Evolutionary conservation across 2,329 filamentous ascomycete genomes (phyloP), one percentile per base, ranked within the genome.

Genomic region (Alternaria viburni): DNA sequence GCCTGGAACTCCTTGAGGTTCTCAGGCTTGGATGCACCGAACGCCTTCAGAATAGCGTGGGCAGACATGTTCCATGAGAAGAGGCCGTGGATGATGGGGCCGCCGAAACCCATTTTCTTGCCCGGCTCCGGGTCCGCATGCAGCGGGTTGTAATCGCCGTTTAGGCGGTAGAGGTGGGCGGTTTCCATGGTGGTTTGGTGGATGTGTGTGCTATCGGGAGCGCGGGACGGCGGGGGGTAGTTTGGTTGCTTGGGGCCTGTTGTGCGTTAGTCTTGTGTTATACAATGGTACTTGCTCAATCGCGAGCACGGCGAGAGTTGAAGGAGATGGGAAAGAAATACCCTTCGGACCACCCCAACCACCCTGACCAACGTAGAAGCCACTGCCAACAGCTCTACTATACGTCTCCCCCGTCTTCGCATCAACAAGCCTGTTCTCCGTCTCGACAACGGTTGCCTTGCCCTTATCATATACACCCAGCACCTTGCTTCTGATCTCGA

Each of bases 81-180:
- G 49, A 97, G 85, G 19, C 94, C 94, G 82, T 97, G 93, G 79
- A 97, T 91, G 80, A 97, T 97, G 71, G 89, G 85, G 32, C 93
- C 93, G 26, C 93, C 92, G 71, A 97, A 97, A 64, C 94, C 93
- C 92, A 97, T 97, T 83, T 93, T 91, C 81, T 88, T 82, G 64
- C 93, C 93, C 0, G 93, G 92, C 81, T 93, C 92, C 12, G 93
- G 93, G 17, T 91, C 92, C 7, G 93, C 93, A 78, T 97, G 93
- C 36, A 97, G 89, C 26, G 93, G 94, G 83, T 97, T 97, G 82
- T 97, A 97, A 83, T 97, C 94, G 69, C 93, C 93, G 73, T 97
- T 97, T 54, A 97, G 86, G 67, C 93, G 87, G 67, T 77, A 74
- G 41, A 75, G 68, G 52, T 79, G 87, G 9, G 92, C 88, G 5